Evolutionary conservation across 208 protist species (phyloP).

Genomic region (Spongospora subterranea): DNA sequence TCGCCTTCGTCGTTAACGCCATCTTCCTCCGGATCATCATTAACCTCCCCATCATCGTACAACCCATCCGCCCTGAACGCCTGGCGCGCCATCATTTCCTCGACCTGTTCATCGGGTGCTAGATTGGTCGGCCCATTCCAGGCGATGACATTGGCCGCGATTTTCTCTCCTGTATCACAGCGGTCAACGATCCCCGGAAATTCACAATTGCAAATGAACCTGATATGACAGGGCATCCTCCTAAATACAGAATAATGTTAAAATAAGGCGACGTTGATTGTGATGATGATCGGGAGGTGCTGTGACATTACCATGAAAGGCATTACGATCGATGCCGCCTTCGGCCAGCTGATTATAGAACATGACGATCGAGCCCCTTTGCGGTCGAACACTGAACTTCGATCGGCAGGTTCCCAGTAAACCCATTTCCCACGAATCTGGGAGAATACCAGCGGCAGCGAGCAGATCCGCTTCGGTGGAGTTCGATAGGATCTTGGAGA

Average conservation of each 20-base stretch:
- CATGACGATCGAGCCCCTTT: background rate
- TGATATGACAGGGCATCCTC: background rate
- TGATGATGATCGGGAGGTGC: too few species aligned
- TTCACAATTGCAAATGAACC: background rate
- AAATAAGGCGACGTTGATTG: too few species aligned
- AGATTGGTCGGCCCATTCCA: constrained; percentile 10
- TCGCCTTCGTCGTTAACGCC: too few species aligned
- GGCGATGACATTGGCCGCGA: background rate
- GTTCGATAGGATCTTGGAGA: background rate
- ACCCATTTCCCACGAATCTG: background rate
- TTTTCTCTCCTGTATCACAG: background rate
- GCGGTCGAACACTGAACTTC: background rate
- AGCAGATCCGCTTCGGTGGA: background rate
- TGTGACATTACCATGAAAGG: background rate
- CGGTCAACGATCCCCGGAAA: background rate
- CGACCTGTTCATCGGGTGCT: background rate
- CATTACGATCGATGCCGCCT: background rate
- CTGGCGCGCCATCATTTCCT: background rate
- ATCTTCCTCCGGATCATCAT: too few species aligned
- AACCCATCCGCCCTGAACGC: too few species aligned
- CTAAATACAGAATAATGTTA: background rate
- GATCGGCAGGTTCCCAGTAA: background rate
- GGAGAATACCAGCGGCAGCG: background rate
- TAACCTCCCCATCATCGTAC: too few species aligned
- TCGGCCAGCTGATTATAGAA: background rate